These are phyloP conservation scores for Cercospora zeina DNA, from an alignment of 2,329 filamentous ascomycete species.

Conservation along the genomic window DNA sequence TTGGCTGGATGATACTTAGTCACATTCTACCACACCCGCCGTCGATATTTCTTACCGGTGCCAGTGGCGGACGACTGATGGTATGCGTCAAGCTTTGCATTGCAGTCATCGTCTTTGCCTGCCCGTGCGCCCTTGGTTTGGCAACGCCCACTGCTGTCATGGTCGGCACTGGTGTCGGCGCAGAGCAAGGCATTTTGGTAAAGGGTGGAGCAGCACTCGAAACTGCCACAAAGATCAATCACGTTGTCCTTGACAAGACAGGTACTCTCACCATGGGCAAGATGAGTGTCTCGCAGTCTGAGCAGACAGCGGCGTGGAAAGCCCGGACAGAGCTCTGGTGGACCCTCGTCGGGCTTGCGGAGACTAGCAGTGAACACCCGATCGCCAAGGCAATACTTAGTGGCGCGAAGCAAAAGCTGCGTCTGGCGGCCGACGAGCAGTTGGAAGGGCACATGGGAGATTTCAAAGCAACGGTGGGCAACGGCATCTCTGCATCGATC, in stretches of 20 bases:
- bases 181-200: conserved; percentile 94
- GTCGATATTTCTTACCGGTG: conserved; percentile 75
- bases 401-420: conserved; percentile 73
- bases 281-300: conserved; percentile 81
- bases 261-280: conserved; percentile 91
- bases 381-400: conserved; percentile 84
- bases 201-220: conserved; percentile 94
- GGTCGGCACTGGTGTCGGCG: conserved; percentile 96
- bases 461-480: conserved; percentile 79
- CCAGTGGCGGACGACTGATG: conserved; percentile 89
- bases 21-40: conserved; percentile 83
- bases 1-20: conserved; percentile 91
- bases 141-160: conserved; percentile 97
- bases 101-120: conserved; percentile 96
- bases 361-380: conserved; percentile 94
- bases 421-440: conserved; percentile 67
- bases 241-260: conserved; percentile 93
- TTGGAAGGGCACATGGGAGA: conserved; percentile 83
- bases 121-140: conserved; percentile 92
- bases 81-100: conserved; percentile 97
- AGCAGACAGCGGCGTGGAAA: conserved; percentile 68
- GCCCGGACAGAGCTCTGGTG: conserved; percentile 80
- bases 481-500: conserved; percentile 78
- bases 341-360: conserved; percentile 91
- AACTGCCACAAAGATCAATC: conserved; percentile 82